These are phyloP conservation scores for Sporothrix pallida DNA, from an alignment of 2,329 filamentous ascomycete species.

Conservation along the genomic window DNA sequence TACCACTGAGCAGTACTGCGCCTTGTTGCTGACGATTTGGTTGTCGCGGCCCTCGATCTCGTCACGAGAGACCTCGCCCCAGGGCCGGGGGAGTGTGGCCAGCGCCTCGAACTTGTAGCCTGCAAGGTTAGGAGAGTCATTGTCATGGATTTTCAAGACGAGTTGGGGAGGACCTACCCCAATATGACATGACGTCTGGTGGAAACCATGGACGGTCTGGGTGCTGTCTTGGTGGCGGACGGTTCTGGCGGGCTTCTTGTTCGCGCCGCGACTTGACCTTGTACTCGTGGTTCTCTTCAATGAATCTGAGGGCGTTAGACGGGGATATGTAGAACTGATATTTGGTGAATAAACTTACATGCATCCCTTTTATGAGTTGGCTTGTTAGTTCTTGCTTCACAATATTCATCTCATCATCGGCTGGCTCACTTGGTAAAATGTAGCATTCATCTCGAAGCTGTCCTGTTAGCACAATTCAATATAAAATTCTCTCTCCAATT, in stretches of 20 bases:
- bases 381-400: not conserved
- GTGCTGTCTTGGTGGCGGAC: slow-evolving; percentile 43
- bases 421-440: slow-evolving; percentile 76
- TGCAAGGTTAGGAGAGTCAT: slow-evolving; percentile 55
- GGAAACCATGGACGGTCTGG: slow-evolving; percentile 48
- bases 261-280: slow-evolving; percentile 67
- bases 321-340: not conserved
- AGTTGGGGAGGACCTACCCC: slow-evolving; percentile 71
- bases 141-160: not conserved
- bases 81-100: slow-evolving; percentile 74
- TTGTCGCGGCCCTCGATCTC: slow-evolving; percentile 78
- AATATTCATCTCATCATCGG: not conserved
- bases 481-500: too few relatives aligned
- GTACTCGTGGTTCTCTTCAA: slow-evolving; percentile 85
- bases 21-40: slow-evolving; percentile 81
- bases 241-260: slow-evolving; percentile 60
- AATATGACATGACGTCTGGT: slow-evolving; percentile 86
- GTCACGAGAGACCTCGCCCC: slow-evolving; percentile 73
- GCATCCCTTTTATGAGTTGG: slow-evolving; percentile 33
- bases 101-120: slow-evolving; percentile 97
- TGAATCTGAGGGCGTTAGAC: slow-evolving; percentile 64
- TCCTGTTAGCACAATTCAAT: not conserved
- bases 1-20: slow-evolving; percentile 95
- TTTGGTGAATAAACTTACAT: slow-evolving; percentile 27
- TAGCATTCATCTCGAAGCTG: slow-evolving; percentile 96